Percentiles rank a stretch among this genome's conserved stretches.
These are phyloP conservation scores for Xerocomellus amylosporus DNA, from an alignment of 768 basidiomycete species.

Conservation along the genomic window DNA sequence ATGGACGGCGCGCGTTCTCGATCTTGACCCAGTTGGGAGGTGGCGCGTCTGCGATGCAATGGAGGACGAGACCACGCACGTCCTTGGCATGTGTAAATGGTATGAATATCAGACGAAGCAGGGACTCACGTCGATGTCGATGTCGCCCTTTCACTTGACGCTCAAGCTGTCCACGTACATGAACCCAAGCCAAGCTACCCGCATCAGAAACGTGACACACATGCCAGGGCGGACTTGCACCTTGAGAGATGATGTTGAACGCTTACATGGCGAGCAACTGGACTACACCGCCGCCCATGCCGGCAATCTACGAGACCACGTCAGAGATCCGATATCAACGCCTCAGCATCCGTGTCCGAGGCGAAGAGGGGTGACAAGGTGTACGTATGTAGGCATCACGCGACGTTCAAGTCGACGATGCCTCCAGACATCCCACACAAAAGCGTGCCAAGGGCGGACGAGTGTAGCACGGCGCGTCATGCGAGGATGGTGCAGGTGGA, in stretches of 20 bases:
- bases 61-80: slow-evolving; percentile 80
- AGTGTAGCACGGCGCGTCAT: no score
- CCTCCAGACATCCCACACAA: slow-evolving; percentile 9
- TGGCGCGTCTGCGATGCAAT: slow-evolving; percentile 76
- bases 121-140: slow-evolving; percentile 73
- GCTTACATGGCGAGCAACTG: slow-evolving; percentile 22
- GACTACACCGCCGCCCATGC: slow-evolving; percentile 21
- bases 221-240: no score
- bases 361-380: neutral
- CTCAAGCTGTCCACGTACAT: slow-evolving; percentile 82
- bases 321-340: neutral
- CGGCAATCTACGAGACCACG: slow-evolving; percentile 14
- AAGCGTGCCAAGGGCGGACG: slow-evolving; percentile 16
- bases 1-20: slow-evolving; percentile 34
- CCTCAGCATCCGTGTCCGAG: neutral
- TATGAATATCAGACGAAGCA: neutral
- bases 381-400: slow-evolving; percentile 34
- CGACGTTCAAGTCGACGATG: slow-evolving; percentile 11
- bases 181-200: slow-evolving; percentile 35
- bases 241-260: no score
- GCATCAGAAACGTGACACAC: neutral
- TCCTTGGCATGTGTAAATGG: slow-evolving; percentile 49
- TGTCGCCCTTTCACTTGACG: slow-evolving; percentile 62
- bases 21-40: slow-evolving; percentile 84
- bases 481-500: slow-evolving; percentile 16